Base-by-base conservation (phyloP, 106 monocot genomes). In the Posidonia australis region DNA sequence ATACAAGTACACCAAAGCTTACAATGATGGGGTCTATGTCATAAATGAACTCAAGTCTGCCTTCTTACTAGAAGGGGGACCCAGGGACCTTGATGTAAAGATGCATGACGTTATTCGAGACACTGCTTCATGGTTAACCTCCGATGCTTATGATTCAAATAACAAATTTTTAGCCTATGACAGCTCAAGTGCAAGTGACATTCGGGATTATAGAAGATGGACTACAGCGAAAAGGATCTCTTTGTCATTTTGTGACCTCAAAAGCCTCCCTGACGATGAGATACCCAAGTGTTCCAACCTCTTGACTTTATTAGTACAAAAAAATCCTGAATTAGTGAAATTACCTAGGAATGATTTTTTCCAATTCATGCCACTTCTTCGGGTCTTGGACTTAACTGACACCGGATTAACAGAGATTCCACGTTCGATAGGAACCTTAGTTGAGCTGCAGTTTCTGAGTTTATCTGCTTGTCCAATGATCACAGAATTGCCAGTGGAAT, bases 91-190 rank as follows among this genome's bases (percentile, higher is more conserved):
- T n/a, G 22, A 7, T 0, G 48, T 65, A 25, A 65, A 48, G 65
- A 65, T 65, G 65, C 65, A 65, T 46, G 48, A 65, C 23, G 45
- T 29, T 18, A 14, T 65, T 13, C 45, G 65, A 22, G 65, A 65
- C 1, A 65, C 47, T 44, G 22, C 45, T 22, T 26, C 47, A 27
- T 65, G 43, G 22, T 7, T 63, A 36, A 63, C 63, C 20, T 43
- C 21, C 12, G 10, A 19, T 20, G 44, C 5, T 23, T n/a, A n/a
- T n/a, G n/a, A n/a, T n/a, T n/a, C n/a, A n/a, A 42, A 43, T 43
- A 10, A 19, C 22, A 13, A 28, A 21, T 58, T 58, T 58, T 13
- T 58, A 25, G 57, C 22, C 14, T 28, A 57, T 27, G 57, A 57
- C 11, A 57, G 27, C 13, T 24, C 5, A 25, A 13, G 25, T 9